phyloP scores from a whole-genome alignment of 345 rosid genomes.

The Salix dunnii region DNA sequence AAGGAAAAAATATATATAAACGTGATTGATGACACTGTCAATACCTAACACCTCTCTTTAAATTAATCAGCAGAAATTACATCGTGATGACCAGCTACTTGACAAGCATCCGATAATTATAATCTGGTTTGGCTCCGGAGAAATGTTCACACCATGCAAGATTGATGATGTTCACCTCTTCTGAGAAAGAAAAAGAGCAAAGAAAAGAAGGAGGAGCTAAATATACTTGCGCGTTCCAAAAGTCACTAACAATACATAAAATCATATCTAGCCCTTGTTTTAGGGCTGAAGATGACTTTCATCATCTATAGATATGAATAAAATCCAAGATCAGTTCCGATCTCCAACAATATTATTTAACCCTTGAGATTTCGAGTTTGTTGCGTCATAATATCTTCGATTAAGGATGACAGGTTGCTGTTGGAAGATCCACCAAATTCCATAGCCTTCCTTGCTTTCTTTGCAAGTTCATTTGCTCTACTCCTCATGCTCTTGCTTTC shows the following conservation, averaged over 20 bases:
- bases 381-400: conserved; percentile 36
- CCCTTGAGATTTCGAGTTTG: background rate
- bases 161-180: too few species aligned
- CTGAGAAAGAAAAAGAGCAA: too few species aligned
- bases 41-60: background rate
- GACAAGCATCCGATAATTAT: too few species aligned
- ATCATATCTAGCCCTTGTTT: too few species aligned
- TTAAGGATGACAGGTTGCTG: conserved; percentile 36
- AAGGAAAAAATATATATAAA: too few species aligned
- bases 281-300: too few species aligned
- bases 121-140: too few species aligned
- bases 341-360: background rate
- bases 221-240: background rate
- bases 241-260: background rate
- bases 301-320: too few species aligned
- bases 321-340: too few species aligned
- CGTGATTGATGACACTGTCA: background rate
- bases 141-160: too few species aligned
- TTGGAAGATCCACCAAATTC: conserved; percentile 59
- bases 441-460: conserved; percentile 43
- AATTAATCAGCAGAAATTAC: background rate
- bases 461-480: conserved; percentile 42
- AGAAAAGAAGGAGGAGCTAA: too few species aligned
- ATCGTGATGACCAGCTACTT: background rate
- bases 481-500: conserved; percentile 44